These are phyloP conservation scores for Macadamia integrifolia DNA, from an alignment of 164 flowering plant species.

Conservation along the genomic window DNA sequence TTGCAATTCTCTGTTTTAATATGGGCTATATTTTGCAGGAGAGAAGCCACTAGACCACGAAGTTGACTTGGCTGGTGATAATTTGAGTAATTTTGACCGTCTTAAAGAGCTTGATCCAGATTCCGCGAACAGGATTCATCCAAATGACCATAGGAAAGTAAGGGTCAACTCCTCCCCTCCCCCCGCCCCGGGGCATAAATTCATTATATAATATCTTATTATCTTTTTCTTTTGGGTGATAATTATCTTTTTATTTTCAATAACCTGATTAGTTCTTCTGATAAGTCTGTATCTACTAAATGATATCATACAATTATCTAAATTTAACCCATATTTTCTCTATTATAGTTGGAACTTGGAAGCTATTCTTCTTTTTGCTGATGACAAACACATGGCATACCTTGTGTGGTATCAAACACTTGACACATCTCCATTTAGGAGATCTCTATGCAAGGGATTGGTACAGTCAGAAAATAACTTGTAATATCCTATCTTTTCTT, in stretches of 20 bases:
- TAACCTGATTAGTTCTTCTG: background rate
- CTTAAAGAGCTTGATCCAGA: constrained; percentile 77
- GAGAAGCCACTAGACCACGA: constrained; percentile 21
- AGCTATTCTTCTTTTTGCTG: too few species aligned
- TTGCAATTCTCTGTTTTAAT: background rate
- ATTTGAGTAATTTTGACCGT: constrained; percentile 31
- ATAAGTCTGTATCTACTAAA: too few species aligned
- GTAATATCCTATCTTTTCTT: too few species aligned
- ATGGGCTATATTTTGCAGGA: constrained; percentile 19
- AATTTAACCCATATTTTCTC: too few species aligned
- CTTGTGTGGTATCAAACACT: too few species aligned
- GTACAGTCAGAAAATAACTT: too few species aligned
- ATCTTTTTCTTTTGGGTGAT: background rate
- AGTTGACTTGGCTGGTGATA: constrained; percentile 20
- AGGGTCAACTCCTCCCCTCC: constrained; percentile 3
- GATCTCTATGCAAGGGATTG: too few species aligned
- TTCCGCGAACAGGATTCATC: constrained; percentile 90
- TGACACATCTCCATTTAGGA: too few species aligned
- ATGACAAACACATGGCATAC: too few species aligned
- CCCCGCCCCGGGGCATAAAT: background rate
- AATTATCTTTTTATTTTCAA: background rate
- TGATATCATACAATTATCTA: too few species aligned
- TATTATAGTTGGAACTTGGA: too few species aligned
- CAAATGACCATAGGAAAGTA: constrained; percentile 86
- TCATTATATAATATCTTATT: background rate